These are phyloP conservation scores for Aspergillus sp. DNA, from an alignment of 2,329 filamentous ascomycete genomes.

Conservation along the genomic window DNA sequence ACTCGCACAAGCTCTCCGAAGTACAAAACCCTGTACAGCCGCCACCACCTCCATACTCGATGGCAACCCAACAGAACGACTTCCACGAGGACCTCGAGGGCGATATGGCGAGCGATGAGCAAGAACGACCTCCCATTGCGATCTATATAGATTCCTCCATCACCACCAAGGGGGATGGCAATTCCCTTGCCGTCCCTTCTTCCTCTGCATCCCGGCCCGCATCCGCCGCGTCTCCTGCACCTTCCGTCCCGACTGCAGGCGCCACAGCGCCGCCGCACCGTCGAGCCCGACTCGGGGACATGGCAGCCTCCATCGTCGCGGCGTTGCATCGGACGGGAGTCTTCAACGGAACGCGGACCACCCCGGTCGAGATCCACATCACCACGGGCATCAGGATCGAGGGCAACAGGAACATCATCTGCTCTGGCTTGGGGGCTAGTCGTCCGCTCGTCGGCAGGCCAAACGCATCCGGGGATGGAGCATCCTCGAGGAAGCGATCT, in stretches of 20 bases:
- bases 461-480: background rate
- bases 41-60: constrained; percentile 26
- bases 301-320: constrained; percentile 24
- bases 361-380: constrained; percentile 26
- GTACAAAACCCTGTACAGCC: constrained; percentile 11
- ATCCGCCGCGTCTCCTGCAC: constrained; percentile 5
- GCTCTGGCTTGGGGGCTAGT: constrained; percentile 11
- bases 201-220: constrained; percentile 6
- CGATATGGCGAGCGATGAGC: constrained; percentile 16
- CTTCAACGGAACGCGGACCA: constrained; percentile 6
- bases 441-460: background rate
- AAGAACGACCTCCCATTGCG: constrained; percentile 21
- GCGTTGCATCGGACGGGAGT: constrained; percentile 20
- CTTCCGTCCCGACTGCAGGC: constrained; percentile 1
- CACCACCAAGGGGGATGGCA: constrained; percentile 33
- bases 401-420: constrained; percentile 29
- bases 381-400: constrained; percentile 30
- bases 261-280: constrained; percentile 19
- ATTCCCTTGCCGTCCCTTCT: constrained; percentile 30
- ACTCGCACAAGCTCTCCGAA: constrained; percentile 28
- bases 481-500: constrained; percentile 20
- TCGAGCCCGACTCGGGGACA: constrained; percentile 25
- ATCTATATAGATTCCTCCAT: constrained; percentile 39
- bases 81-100: background rate
- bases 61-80: background rate